phyloP scores from a whole-genome alignment of 306 rosid genomes.

The cucumber (Cucumis sativus) region Cucumber_9930_V3 NC_026661.2:4032501-4033000 shows the following conservation, averaged over 20 bases:
- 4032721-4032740: background rate
- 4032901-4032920: background rate
- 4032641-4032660: background rate
- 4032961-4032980: background rate
- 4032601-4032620: background rate
- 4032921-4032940: background rate
- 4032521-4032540: background rate
- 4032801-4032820: too few species aligned
- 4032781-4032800: too few species aligned
- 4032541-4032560: background rate
- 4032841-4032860: too few species aligned
- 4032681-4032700: background rate
- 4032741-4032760: background rate
- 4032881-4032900: too few species aligned
- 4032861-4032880: too few species aligned
- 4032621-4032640: background rate
- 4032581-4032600: background rate
- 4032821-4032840: too few species aligned
- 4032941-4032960: background rate
- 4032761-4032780: background rate
- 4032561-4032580: background rate
- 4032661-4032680: background rate
- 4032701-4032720: background rate
- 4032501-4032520: background rate
- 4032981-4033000: background rate